Conservation (phyloP, 1,284 basidiomycete genomes). For the Heimioporus retisporus region DNA sequence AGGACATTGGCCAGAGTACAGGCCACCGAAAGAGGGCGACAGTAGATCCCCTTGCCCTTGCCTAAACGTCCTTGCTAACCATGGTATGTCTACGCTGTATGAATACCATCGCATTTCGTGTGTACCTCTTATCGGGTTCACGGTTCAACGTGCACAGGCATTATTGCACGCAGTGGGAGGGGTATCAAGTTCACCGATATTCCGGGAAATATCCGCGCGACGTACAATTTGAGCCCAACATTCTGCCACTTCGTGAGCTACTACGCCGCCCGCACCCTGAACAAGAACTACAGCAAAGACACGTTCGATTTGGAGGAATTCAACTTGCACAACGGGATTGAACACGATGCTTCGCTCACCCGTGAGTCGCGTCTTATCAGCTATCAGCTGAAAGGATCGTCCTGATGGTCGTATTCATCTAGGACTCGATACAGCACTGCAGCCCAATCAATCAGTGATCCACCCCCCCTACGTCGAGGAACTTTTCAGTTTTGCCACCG, state of each 20-base stretch:
- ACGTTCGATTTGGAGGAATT: conserved; percentile 73
- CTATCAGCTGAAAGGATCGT: no score
- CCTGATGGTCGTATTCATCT: not conserved
- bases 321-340: conserved; percentile 80
- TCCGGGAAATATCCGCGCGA: conserved; percentile 50
- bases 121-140: not conserved
- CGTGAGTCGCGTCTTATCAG: conserved; percentile 39
- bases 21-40: conserved; percentile 66
- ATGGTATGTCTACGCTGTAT: conserved; percentile 56
- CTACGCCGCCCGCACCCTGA: conserved; percentile 65
- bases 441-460: conserved; percentile 64
- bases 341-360: conserved; percentile 79
- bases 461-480: conserved; percentile 62
- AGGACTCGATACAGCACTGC: conserved; percentile 67
- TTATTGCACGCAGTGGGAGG: conserved; percentile 71
- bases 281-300: conserved; percentile 64
- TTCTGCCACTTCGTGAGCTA: conserved; percentile 73
- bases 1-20: conserved; percentile 76
- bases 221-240: conserved; percentile 73
- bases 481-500: conserved; percentile 66
- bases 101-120: not conserved
- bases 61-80: conserved; percentile 80
- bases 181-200: conserved; percentile 72
- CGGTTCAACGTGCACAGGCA: conserved; percentile 61
- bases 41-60: conserved; percentile 77